Conservation (phyloP, 78 protist genomes). For the Guillardia theta region DNA sequence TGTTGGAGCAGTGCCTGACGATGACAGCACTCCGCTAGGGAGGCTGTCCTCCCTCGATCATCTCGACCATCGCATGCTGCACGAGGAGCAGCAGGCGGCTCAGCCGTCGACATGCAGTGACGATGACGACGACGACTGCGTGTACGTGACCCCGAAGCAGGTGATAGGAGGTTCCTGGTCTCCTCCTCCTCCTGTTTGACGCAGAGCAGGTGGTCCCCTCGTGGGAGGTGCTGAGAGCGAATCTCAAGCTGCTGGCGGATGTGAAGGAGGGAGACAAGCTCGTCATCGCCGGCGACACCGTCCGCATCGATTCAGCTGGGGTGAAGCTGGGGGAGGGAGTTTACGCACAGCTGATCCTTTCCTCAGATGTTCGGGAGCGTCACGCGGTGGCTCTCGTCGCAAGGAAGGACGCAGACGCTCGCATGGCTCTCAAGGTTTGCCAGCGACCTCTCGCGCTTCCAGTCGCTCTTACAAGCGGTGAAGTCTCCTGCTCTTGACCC, state of each 20-base stretch:
- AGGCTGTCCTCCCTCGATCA: too few species aligned
- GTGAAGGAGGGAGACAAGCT: neutral
- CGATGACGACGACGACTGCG: neutral
- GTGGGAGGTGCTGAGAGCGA: neutral
- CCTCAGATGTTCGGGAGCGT: neutral
- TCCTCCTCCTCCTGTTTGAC: too few species aligned
- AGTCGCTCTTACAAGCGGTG: too few species aligned
- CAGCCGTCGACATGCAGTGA: neutral
- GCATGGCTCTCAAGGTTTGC: neutral
- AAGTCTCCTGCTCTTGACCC: too few species aligned
- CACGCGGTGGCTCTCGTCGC: neutral
- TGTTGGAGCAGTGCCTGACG: too few species aligned
- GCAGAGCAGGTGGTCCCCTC: neutral
- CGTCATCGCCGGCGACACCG: neutral
- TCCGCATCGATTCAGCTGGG: neutral
- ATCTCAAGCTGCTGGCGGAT: neutral
- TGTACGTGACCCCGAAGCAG: neutral
- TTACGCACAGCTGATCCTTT: too few species aligned
- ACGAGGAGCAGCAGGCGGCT: neutral
- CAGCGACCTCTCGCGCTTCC: neutral
- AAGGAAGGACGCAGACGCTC: neutral
- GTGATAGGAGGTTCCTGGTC: neutral
- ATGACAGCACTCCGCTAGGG: too few species aligned
- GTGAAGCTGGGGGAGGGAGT: too few species aligned
- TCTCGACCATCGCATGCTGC: too few species aligned